Evolutionary conservation across 768 basidiomycete species (phyloP).

Genomic region (Coprinellus micaceus): DNA sequence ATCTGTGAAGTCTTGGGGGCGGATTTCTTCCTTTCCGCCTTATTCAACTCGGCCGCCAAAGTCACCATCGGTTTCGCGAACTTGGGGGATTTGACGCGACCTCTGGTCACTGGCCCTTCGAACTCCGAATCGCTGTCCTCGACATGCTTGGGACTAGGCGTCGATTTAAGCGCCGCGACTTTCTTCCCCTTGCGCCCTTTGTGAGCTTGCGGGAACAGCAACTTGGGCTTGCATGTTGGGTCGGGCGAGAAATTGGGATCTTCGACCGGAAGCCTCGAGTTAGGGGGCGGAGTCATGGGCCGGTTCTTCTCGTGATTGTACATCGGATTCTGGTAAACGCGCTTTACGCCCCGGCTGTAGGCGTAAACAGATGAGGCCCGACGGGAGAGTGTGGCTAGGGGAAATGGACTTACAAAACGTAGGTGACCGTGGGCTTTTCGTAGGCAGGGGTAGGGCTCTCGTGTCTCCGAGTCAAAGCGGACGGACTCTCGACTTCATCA

Average conservation of each 20-base stretch:
- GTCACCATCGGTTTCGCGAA: slow-evolving; percentile 9
- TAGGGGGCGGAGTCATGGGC: slow-evolving; percentile 40
- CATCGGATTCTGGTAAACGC: slow-evolving; percentile 60
- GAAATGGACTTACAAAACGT: slow-evolving; percentile 63
- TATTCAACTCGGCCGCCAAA: slow-evolving; percentile 12
- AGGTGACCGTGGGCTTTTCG: slow-evolving; percentile 64
- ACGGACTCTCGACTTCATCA: slow-evolving; percentile 26
- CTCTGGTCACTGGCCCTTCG: slow-evolving; percentile 9
- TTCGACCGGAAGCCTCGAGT: slow-evolving; percentile 52
- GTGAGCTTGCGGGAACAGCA: slow-evolving; percentile 46
- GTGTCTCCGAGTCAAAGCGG: slow-evolving; percentile 13
- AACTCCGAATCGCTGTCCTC: slow-evolving; percentile 8
- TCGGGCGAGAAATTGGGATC: slow-evolving; percentile 66
- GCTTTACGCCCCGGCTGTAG: slow-evolving; percentile 62
- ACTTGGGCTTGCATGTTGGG: slow-evolving; percentile 50
- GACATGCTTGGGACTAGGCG: background rate
- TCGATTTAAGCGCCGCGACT: background rate
- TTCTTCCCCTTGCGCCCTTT: slow-evolving; percentile 13
- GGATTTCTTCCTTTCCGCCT: background rate
- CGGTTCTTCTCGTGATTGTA: slow-evolving; percentile 44
- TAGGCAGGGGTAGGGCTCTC: slow-evolving; percentile 25
- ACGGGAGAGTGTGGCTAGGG: slow-evolving; percentile 11
- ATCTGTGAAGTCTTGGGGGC: background rate
- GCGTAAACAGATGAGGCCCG: slow-evolving; percentile 4
- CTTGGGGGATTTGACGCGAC: slow-evolving; percentile 10